Conservation (phyloP, 129 eudicot species). For the Gnaphalium uliginosum region DNA sequence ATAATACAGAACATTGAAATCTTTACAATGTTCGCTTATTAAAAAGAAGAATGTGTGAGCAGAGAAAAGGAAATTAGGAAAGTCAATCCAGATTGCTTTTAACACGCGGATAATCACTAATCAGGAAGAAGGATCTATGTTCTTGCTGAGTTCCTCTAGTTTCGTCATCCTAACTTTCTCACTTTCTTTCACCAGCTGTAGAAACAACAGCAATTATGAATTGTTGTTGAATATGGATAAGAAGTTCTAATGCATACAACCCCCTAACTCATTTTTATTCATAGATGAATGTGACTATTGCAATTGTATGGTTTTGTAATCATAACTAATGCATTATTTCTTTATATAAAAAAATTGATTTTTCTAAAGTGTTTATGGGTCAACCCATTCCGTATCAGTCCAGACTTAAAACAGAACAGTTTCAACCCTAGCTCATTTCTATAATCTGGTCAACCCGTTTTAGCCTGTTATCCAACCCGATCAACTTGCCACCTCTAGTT, state of each 20-base stretch:
- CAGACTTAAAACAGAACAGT: neutral
- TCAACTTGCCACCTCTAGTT: neutral
- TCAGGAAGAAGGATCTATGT: constrained; percentile 43
- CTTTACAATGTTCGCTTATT: constrained; percentile 12
- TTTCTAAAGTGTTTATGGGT: neutral
- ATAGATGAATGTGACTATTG: neutral
- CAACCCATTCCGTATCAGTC: neutral
- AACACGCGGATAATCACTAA: constrained; percentile 19
- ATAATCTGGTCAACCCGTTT: neutral
- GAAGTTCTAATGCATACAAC: neutral
- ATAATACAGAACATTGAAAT: constrained; percentile 13
- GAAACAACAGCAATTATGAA: constrained; percentile 14
- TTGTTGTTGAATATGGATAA: neutral
- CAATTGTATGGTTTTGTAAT: neutral
- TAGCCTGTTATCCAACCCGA: neutral
- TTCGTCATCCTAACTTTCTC: constrained; percentile 76
- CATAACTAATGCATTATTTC: neutral
- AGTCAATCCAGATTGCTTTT: neutral
- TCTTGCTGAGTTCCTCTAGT: constrained; percentile 82
- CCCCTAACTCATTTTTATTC: neutral
- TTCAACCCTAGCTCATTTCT: neutral
- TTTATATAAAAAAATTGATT: neutral
- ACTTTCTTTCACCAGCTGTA: constrained; percentile 76
- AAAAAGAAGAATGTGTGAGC: neutral
- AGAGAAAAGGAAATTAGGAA: constrained; percentile 10